Evolutionary conservation across 2,329 filamentous ascomycete species (phyloP).

Genomic region (Sporothrix protearum): DNA sequence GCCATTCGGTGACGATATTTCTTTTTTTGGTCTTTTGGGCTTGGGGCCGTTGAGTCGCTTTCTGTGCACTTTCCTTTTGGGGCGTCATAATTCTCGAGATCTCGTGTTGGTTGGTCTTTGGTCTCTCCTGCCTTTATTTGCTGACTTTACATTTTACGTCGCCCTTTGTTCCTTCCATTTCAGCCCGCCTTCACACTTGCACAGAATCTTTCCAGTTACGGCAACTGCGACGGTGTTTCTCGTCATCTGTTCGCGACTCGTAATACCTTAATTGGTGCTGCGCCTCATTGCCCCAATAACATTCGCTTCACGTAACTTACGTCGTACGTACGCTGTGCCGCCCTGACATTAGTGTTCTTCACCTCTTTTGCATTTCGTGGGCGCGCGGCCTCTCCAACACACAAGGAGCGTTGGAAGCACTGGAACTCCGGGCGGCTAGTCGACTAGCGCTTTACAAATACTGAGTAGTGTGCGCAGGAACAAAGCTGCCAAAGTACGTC

Average conservation of each 20-base stretch:
- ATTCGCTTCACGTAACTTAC: neutral
- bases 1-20: neutral
- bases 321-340: neutral
- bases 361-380: neutral
- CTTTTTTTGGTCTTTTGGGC: neutral
- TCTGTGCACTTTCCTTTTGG: neutral
- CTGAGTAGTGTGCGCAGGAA: neutral
- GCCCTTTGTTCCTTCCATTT: slow-evolving; percentile 2
- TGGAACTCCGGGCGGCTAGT: neutral
- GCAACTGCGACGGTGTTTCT: neutral
- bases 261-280: neutral
- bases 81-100: neutral
- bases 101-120: neutral
- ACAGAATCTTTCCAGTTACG: neutral
- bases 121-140: neutral
- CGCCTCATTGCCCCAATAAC: slow-evolving; percentile 5
- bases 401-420: neutral
- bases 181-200: neutral
- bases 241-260: neutral
- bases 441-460: neutral
- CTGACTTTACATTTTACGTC: neutral
- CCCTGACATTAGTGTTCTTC: neutral
- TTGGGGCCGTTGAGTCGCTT: neutral
- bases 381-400: neutral
- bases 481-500: neutral